Evolutionary conservation across 176 grass and related monocot genomes (phyloP), one percentile per base, ranked within the genome.

Genomic region (Elaeis guineensis): DNA sequence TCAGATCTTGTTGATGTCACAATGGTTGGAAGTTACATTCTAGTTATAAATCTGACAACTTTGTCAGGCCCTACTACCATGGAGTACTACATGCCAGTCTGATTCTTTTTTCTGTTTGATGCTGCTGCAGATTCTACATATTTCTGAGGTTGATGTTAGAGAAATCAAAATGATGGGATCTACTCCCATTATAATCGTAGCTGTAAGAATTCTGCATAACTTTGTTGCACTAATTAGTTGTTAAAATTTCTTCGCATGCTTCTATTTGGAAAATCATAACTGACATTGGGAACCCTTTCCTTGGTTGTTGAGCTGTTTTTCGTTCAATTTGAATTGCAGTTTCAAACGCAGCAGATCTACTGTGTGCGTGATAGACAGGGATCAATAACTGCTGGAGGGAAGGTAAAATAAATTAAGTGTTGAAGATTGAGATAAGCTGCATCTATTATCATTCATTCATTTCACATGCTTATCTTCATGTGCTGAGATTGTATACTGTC

Each of bases 111-210:
- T 72, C 26, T 63, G 17, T 73, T 59, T 79, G 58, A 5, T 50
- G 53, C 66, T 50, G 53, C 66, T 81, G 48, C 80, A 96, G 92
- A 96, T 96, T 79, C 78, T 96, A 51, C 92, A 90, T 61, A 90
- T 96, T 73, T 90, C 86, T 57, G 92, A 96, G 67, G 87, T 83
- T 82, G 92, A 90, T 52, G 86, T 90, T 51, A 74, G 61, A 60
- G 92, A 96, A 87, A 96, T 87, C 74, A 96, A 79, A 87, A 90
- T 96, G 87, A 75, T 96, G 76, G 92, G 92, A 29, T 88, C 92
- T 23, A 25, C 86, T 28, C 91, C 91, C 6, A 28, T 96, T 44
- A 90, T 96, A 57, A 75, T 90, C 8, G 35, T 96, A 69, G 17
- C 24, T 22, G 92, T 96, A 72, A 82, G 83, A 70, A 44, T 52